phyloP scores from a whole-genome alignment of 176 grass and related monocot species.

The Puya raimondii region DNA sequence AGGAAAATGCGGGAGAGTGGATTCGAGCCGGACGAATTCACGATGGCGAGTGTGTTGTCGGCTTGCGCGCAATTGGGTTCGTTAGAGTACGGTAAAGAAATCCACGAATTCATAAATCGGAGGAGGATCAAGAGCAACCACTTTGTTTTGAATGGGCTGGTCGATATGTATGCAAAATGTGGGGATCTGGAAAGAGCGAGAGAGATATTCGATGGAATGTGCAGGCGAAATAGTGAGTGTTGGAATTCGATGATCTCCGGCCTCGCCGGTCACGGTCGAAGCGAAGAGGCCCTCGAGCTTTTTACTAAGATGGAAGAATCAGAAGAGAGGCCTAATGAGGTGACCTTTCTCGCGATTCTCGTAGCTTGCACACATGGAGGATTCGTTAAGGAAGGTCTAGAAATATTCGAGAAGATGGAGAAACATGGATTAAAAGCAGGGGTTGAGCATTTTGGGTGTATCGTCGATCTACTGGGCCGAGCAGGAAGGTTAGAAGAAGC shows the following conservation, averaged over 20 bases:
- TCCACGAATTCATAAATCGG: slow-evolving; percentile 39
- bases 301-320: slow-evolving; percentile 47
- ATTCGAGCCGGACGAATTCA: slow-evolving; percentile 47
- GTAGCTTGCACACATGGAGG: slow-evolving; percentile 57
- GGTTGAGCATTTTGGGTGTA: slow-evolving; percentile 47
- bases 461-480: slow-evolving; percentile 56
- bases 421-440: slow-evolving; percentile 31
- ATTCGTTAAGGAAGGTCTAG: slow-evolving; percentile 56
- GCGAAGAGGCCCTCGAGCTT: slow-evolving; percentile 28
- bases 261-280: slow-evolving; percentile 42
- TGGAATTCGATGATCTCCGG: slow-evolving; percentile 70
- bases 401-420: slow-evolving; percentile 41
- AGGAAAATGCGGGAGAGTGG: slow-evolving; percentile 23
- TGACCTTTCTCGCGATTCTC: slow-evolving; percentile 50
- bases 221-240: slow-evolving; percentile 36
- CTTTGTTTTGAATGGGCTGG: slow-evolving; percentile 52
- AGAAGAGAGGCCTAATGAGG: slow-evolving; percentile 26
- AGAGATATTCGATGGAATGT: slow-evolving; percentile 36
- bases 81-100: slow-evolving; percentile 29
- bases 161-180: slow-evolving; percentile 78
- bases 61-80: slow-evolving; percentile 58
- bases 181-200: slow-evolving; percentile 36
- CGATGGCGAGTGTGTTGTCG: slow-evolving; percentile 45
- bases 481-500: slow-evolving; percentile 50
- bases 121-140: slow-evolving; percentile 44